Conservation (phyloP, 164 flowering plant genomes). For the Kingdonia uniflora region DNA sequence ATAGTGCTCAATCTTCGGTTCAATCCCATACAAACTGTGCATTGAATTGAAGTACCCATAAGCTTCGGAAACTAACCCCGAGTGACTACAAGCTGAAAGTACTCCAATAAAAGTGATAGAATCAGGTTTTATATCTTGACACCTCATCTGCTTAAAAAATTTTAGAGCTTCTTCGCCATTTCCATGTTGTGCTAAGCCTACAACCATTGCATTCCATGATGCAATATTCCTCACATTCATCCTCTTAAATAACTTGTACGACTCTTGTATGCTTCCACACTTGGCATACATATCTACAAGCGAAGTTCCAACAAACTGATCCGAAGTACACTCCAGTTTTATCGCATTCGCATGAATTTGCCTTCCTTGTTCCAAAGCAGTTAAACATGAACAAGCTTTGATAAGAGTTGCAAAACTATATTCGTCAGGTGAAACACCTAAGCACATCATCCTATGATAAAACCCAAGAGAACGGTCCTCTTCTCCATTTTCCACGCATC, state of each 20-base stretch:
- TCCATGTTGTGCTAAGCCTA: constrained; percentile 57
- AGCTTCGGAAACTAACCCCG: constrained; percentile 50
- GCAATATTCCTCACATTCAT: constrained; percentile 24
- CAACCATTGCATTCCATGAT: constrained; percentile 53
- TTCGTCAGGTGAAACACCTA: constrained; percentile 37
- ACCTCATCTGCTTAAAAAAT: constrained; percentile 31
- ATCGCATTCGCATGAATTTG: constrained; percentile 48
- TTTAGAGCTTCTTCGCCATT: constrained; percentile 40
- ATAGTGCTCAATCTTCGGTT: constrained; percentile 51
- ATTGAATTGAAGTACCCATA: constrained; percentile 28
- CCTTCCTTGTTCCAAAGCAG: constrained; percentile 41
- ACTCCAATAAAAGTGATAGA: constrained; percentile 52
- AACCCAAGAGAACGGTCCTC: constrained; percentile 30
- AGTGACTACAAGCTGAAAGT: constrained; percentile 60
- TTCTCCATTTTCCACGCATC: too few relatives aligned
- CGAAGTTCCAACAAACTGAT: constrained; percentile 43
- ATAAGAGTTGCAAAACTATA: constrained; percentile 42
- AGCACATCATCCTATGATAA: constrained; percentile 33
- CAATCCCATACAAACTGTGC: constrained; percentile 27
- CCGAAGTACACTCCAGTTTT: constrained; percentile 28
- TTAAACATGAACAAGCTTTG: constrained; percentile 45
- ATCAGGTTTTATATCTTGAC: constrained; percentile 36
- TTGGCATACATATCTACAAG: constrained; percentile 59
- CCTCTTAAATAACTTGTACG: constrained; percentile 27
- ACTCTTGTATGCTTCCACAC: constrained; percentile 43